Evolutionary conservation across 257 asterid genomes (phyloP).

Genomic region (Gardenia jasminoides): DNA sequence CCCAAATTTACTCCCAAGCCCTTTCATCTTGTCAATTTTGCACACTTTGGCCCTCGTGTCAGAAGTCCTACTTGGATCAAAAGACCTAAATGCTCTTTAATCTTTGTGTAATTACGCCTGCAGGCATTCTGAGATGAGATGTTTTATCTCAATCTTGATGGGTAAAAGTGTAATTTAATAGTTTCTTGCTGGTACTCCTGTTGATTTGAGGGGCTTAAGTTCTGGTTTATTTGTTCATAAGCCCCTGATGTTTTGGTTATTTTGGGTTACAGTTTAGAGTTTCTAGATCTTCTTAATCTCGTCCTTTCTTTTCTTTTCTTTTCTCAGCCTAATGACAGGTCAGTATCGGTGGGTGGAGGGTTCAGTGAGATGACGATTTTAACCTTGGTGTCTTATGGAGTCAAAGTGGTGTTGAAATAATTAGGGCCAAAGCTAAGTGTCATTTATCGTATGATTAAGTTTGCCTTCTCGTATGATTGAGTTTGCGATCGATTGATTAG

Average conservation of each 20-base stretch:
- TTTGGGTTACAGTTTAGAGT: neutral
- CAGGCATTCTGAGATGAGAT: no score
- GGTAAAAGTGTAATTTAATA: neutral
- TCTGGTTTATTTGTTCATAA: slow-evolving; percentile 1
- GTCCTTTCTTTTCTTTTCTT: neutral
- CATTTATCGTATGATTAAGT: neutral
- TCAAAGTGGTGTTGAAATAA: slow-evolving; percentile 11
- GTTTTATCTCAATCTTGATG: neutral
- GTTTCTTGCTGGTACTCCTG: neutral
- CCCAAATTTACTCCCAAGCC: neutral
- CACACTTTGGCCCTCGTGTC: neutral
- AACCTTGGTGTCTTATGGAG: slow-evolving; percentile 19
- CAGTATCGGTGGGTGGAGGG: slow-evolving; percentile 14
- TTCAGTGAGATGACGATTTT: slow-evolving; percentile 23
- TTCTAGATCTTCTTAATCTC: slow-evolving; percentile 16
- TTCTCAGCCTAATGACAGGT: slow-evolving; percentile 6
- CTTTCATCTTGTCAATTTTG: slow-evolving; percentile 10
- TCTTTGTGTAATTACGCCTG: neutral
- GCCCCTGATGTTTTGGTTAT: slow-evolving; percentile 8
- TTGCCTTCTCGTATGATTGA: slow-evolving; percentile 1
- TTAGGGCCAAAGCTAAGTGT: neutral
- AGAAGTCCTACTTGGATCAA: neutral
- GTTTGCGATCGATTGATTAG: slow-evolving; percentile 8
- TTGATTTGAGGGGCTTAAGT: neutral
- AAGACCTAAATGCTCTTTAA: slow-evolving; percentile 9